Evolutionary conservation across 169 alveolate genomes (phyloP).

Genomic region (Perkinsus olseni): DNA sequence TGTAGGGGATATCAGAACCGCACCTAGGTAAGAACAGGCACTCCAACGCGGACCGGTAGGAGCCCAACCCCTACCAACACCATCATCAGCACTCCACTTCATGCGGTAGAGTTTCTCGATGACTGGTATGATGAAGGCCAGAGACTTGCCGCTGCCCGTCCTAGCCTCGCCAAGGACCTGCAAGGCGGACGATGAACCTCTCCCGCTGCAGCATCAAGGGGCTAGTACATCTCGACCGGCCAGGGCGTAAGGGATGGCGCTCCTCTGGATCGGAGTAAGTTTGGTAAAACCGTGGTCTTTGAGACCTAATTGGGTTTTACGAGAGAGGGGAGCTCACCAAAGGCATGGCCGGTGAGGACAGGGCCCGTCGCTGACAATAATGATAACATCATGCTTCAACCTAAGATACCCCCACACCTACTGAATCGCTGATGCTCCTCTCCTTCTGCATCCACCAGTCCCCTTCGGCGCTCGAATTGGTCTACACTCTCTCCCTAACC

Average conservation of each 20-base stretch:
- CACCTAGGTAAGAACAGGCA: slow-evolving; percentile 47
- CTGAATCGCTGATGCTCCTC: background rate
- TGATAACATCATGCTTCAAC: background rate
- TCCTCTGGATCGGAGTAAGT: slow-evolving; percentile 76
- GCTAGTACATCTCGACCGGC: slow-evolving; percentile 80
- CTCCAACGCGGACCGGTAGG: background rate
- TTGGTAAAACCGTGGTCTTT: slow-evolving; percentile 56
- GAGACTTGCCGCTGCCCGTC: slow-evolving; percentile 90
- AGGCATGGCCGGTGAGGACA: slow-evolving; percentile 38
- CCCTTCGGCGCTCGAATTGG: background rate
- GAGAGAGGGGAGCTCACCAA: slow-evolving; percentile 70
- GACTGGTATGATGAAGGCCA: slow-evolving; percentile 75
- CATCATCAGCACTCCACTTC: slow-evolving; percentile 40
- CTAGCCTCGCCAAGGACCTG: slow-evolving; percentile 29
- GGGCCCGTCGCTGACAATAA: slow-evolving; percentile 16
- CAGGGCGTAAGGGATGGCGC: slow-evolving; percentile 76
- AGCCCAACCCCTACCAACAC: too few species aligned
- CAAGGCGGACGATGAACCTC: slow-evolving; percentile 13
- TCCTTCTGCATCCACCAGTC: background rate
- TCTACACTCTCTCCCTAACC: background rate
- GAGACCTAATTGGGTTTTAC: slow-evolving; percentile 62
- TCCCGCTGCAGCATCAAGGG: slow-evolving; percentile 90
- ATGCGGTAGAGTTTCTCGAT: slow-evolving; percentile 73
- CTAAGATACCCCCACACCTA: background rate
- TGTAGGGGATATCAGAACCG: slow-evolving; percentile 79